Percentiles rank a stretch among this genome's conserved stretches.
phyloP scores from a whole-genome alignment of 805 yeast genomes.

The Ogataea chonburiensis region DNA sequence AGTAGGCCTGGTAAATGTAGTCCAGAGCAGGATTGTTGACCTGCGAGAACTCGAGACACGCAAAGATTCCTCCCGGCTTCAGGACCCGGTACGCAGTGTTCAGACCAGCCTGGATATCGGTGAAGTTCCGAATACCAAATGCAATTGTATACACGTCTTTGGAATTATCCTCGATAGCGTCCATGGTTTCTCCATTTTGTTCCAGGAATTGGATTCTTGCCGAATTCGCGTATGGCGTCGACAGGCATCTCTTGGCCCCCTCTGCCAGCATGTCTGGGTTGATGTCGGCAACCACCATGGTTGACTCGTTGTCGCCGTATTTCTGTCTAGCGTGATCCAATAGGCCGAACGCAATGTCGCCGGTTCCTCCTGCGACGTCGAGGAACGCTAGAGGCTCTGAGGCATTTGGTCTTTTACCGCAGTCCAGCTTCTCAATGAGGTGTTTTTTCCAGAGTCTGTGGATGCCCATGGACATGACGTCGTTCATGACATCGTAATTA shows the following conservation, averaged over 20 bases:
- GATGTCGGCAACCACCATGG: conserved; percentile 92
- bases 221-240: conserved; percentile 59
- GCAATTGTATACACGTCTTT: conserved; percentile 96
- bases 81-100: conserved; percentile 94
- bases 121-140: conserved; percentile 95
- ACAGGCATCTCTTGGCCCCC: conserved; percentile 73
- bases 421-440: conserved; percentile 82
- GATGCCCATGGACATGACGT: conserved; percentile 94
- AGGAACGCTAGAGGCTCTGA: conserved; percentile 77
- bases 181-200: conserved; percentile 91
- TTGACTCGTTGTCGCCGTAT: conserved; percentile 70
- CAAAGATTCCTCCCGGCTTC: conserved; percentile 97
- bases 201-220: conserved; percentile 77
- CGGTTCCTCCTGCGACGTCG: conserved; percentile 99
- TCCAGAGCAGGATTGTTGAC: conserved; percentile 79
- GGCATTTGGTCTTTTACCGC: conserved; percentile 85
- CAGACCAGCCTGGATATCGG: conserved; percentile 90
- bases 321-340: conserved; percentile 83
- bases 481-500: conserved; percentile 95
- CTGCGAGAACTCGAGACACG: conserved; percentile 92
- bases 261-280: conserved; percentile 94
- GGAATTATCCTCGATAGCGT: conserved; percentile 76
- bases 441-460: conserved; percentile 95
- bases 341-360: conserved; percentile 95
- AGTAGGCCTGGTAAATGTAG: conserved; percentile 79